phyloP scores from a whole-genome alignment of 2,329 filamentous ascomycete species.

The Calonectria hongkongensis region DNA sequence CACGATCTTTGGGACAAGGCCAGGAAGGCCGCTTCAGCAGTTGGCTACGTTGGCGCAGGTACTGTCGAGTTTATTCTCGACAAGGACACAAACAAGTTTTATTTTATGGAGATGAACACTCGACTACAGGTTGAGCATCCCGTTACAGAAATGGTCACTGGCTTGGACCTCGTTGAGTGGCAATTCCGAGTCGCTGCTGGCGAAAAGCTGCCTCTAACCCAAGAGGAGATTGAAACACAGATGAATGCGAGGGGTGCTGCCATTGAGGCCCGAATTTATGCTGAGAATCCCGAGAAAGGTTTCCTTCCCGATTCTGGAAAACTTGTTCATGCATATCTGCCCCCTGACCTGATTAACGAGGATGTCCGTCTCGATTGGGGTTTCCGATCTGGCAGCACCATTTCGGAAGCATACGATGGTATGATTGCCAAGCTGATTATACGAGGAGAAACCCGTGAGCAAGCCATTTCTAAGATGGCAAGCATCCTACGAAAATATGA shows the following conservation, averaged over 20 bases:
- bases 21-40: conserved; percentile 80
- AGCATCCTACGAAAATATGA: conserved; percentile 91
- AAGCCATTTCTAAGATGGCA: conserved; percentile 88
- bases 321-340: conserved; percentile 88
- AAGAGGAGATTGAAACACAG: conserved; percentile 80
- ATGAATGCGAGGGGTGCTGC: conserved; percentile 88
- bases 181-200: conserved; percentile 86
- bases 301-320: conserved; percentile 96
- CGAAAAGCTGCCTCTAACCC: conserved; percentile 74
- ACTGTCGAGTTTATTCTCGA: conserved; percentile 95
- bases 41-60: conserved; percentile 91
- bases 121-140: conserved; percentile 97
- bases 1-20: conserved; percentile 80
- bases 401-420: conserved; percentile 96
- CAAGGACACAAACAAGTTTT: conserved; percentile 87
- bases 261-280: conserved; percentile 97
- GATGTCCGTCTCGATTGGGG: conserved; percentile 95
- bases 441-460: conserved; percentile 84
- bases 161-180: conserved; percentile 91
- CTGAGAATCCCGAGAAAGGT: conserved; percentile 92
- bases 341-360: conserved; percentile 72
- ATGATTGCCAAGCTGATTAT: conserved; percentile 99
- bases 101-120: conserved; percentile 89
- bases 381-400: conserved; percentile 92
- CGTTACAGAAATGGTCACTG: conserved; percentile 84